These are phyloP conservation scores for Sporisorium reilianum DNA, from an alignment of 1,284 basidiomycete species.

Conservation along the genomic window DNA sequence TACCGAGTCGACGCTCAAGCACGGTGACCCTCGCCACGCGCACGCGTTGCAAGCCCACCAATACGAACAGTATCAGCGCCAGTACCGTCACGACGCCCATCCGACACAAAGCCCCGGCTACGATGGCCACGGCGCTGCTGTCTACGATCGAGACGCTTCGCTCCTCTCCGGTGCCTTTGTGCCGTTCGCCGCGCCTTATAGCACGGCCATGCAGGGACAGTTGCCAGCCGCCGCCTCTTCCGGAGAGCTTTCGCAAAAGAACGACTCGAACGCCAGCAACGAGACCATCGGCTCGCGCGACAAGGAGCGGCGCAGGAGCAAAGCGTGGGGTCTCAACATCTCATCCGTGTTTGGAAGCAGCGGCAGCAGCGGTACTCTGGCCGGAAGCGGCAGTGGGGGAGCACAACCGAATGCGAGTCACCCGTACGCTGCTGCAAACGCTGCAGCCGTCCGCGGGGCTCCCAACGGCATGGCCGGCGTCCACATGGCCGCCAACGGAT, in stretches of 20 bases:
- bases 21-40: constrained; percentile 18
- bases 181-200: constrained; percentile 13
- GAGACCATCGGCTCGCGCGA: constrained; percentile 53
- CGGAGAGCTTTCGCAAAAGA: constrained; percentile 43
- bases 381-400: constrained; percentile 21
- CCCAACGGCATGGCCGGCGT: constrained; percentile 18
- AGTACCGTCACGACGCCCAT: constrained; percentile 25
- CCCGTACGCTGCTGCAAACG: constrained; percentile 17
- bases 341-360: constrained; percentile 45
- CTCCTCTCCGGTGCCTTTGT: constrained; percentile 20
- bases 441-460: constrained; percentile 15
- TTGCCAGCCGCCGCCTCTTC: constrained; percentile 27
- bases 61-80: constrained; percentile 45
- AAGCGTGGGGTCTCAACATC: constrained; percentile 55
- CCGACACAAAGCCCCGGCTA: constrained; percentile 25
- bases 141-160: constrained; percentile 27
- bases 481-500: constrained; percentile 14
- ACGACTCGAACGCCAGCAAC: constrained; percentile 49
- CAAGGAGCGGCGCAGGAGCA: constrained; percentile 47
- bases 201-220: constrained; percentile 9
- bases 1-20: constrained; percentile 35
- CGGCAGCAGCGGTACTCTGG: constrained; percentile 28
- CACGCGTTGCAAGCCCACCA: constrained; percentile 43
- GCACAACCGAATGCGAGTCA: constrained; percentile 7
- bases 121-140: constrained; percentile 30